Evolutionary conservation across 441 rosid species (phyloP).

Genomic region (Erysimum cheiri): DNA sequence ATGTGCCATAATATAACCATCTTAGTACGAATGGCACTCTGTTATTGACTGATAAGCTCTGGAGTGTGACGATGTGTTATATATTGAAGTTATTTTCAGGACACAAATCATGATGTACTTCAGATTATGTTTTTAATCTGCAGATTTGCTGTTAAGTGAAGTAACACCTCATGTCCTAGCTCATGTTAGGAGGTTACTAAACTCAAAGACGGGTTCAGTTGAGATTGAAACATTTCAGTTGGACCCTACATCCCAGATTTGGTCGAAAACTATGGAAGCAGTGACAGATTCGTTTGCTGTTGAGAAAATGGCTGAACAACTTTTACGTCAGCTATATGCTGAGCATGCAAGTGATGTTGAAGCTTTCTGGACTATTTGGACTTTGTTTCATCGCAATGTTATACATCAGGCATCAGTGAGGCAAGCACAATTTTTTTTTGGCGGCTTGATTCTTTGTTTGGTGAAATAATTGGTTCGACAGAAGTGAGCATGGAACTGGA

Average conservation of each 20-base stretch:
- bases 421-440: conserved; percentile 50
- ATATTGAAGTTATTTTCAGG: conserved; percentile 8
- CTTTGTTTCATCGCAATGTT: conserved; percentile 61
- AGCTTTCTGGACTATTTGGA: conserved; percentile 90
- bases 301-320: conserved; percentile 84
- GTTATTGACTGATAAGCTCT: conserved; percentile 12
- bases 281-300: conserved; percentile 75
- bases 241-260: conserved; percentile 58
- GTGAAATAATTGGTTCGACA: neutral
- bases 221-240: conserved; percentile 51
- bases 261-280: conserved; percentile 73
- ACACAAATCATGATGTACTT: conserved; percentile 15
- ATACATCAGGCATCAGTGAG: conserved; percentile 64
- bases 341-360: conserved; percentile 69
- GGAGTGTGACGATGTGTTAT: conserved; percentile 19
- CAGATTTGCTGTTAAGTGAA: conserved; percentile 86
- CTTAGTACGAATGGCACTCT: conserved; percentile 12
- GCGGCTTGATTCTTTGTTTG: conserved; percentile 11
- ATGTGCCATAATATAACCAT: neutral
- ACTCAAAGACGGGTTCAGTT: conserved; percentile 51
- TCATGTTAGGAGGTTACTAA: conserved; percentile 62
- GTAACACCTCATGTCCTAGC: conserved; percentile 64
- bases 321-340: conserved; percentile 73
- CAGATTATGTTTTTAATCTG: conserved; percentile 38
- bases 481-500: neutral